Percentiles rank a stretch among this genome's conserved stretches.
phyloP scores from a whole-genome alignment of 2,329 filamentous ascomycete species.

The Emmonsiellopsis sp. region DNA sequence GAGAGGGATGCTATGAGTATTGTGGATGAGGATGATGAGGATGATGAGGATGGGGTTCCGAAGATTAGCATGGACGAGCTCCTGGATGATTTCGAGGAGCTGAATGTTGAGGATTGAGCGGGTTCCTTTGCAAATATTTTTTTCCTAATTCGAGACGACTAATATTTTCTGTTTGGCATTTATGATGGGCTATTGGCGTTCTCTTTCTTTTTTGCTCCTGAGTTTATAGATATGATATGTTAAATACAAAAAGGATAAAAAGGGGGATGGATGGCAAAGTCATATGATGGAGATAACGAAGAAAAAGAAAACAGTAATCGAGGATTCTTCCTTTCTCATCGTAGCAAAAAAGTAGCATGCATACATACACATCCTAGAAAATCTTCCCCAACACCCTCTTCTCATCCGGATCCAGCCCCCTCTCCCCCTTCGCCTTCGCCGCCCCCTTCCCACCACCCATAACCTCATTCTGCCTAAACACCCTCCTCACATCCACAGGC shows the following conservation, averaged over 20 bases:
- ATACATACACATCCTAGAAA: slow-evolving; percentile 19
- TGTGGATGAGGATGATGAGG: slow-evolving; percentile 49
- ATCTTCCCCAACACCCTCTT: slow-evolving; percentile 39
- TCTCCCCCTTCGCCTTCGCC: slow-evolving; percentile 14
- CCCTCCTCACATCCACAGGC: slow-evolving; percentile 14
- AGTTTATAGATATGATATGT: background rate
- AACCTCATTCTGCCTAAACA: slow-evolving; percentile 37
- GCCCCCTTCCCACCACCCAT: slow-evolving; percentile 9
- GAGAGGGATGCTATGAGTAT: slow-evolving; percentile 26
- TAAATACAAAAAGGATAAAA: background rate
- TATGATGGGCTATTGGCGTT: background rate
- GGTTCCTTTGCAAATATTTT: background rate
- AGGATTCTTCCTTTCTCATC: background rate
- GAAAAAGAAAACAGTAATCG: background rate
- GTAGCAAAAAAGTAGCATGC: background rate
- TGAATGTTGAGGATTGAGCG: slow-evolving; percentile 48
- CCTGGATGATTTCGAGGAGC: slow-evolving; percentile 86
- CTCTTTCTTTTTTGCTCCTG: too few relatives aligned
- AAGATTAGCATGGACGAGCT: slow-evolving; percentile 70
- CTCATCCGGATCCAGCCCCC: slow-evolving; percentile 24
- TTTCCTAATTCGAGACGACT: background rate
- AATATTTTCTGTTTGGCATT: background rate
- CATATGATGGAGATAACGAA: background rate
- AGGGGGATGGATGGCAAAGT: background rate
- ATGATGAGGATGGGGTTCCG: slow-evolving; percentile 57